Percentiles rank a stretch among this genome's conserved stretches.
Conservation (phyloP, 805 yeast genomes). For the Metschnikowia orientalis region DNA sequence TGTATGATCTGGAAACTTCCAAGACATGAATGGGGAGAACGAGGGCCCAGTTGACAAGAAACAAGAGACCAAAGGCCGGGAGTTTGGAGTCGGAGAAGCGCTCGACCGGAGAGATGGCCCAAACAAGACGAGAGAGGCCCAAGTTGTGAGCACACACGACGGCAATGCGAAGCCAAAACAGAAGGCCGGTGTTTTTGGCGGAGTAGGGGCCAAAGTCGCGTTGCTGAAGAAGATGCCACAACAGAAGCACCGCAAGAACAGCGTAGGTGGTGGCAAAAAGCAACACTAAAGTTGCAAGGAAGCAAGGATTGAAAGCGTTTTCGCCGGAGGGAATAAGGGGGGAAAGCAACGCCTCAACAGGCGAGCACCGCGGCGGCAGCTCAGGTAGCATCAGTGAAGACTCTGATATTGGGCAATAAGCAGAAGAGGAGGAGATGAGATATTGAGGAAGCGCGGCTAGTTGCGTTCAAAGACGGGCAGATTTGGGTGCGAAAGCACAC, state of each 20-base stretch:
- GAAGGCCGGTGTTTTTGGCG: constrained; percentile 25
- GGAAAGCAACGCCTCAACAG: constrained; percentile 10
- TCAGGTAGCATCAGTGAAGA: constrained; percentile 8
- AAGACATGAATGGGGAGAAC: constrained; percentile 41
- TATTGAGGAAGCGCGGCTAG: too few relatives aligned
- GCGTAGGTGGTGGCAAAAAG: constrained; percentile 10
- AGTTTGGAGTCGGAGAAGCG: constrained; percentile 22
- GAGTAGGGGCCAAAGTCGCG: constrained; percentile 17
- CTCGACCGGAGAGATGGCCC: constrained; percentile 20
- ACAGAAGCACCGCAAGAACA: constrained; percentile 4
- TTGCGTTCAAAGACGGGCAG: too few relatives aligned
- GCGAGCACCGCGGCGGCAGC: constrained; percentile 20
- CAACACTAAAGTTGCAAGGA: constrained; percentile 17
- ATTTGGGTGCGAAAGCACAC: too few relatives aligned
- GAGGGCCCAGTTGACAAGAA: constrained; percentile 6
- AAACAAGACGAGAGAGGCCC: constrained; percentile 10
- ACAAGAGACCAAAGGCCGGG: constrained; percentile 13
- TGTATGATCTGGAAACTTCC: constrained; percentile 38
- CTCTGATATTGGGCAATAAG: too few relatives aligned
- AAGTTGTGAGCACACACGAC: constrained; percentile 20
- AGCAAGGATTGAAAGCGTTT: constrained; percentile 36
- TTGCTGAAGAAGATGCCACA: background rate
- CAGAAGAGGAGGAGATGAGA: too few relatives aligned
- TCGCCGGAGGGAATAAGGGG: constrained; percentile 24
- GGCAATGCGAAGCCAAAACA: constrained; percentile 20